phyloP scores from a whole-genome alignment of 768 basidiomycete genomes.

The Kwoniella heveanensis region DNA sequence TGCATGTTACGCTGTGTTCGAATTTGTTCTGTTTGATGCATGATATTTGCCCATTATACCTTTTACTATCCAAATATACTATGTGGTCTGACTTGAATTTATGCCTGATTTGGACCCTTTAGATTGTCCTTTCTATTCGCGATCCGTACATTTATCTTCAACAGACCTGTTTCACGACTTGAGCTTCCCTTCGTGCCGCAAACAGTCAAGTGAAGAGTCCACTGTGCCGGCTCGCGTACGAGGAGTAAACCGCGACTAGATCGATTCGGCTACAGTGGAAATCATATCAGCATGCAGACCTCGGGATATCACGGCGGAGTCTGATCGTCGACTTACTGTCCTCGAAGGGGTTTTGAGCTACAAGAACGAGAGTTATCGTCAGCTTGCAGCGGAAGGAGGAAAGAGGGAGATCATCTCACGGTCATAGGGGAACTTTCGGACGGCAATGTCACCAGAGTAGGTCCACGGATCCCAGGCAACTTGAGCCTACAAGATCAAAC shows the following conservation, averaged over 20 bases:
- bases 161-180: too few relatives aligned
- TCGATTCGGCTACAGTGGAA: conserved; percentile 16
- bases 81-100: not conserved
- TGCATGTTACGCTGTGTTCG: too few relatives aligned
- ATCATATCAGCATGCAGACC: not conserved
- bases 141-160: too few relatives aligned
- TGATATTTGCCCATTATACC: not conserved
- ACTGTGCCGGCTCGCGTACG: too few relatives aligned
- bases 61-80: not conserved
- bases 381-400: too few relatives aligned
- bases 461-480: conserved; percentile 28
- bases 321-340: conserved; percentile 22
- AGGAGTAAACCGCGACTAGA: not conserved
- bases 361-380: not conserved
- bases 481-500: conserved; percentile 6
- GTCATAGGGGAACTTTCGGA: conserved; percentile 44
- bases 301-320: too few relatives aligned
- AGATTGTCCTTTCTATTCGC: too few relatives aligned
- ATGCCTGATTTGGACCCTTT: too few relatives aligned
- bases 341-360: conserved; percentile 23
- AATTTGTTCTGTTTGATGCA: too few relatives aligned
- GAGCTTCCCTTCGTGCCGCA: not conserved
- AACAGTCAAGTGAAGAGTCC: too few relatives aligned
- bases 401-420: conserved; percentile 13
- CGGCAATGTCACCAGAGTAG: conserved; percentile 36